These are phyloP conservation scores for Graphiopsis chlorocephala DNA, from an alignment of 2,329 filamentous ascomycete species.

Conservation along the genomic window DNA sequence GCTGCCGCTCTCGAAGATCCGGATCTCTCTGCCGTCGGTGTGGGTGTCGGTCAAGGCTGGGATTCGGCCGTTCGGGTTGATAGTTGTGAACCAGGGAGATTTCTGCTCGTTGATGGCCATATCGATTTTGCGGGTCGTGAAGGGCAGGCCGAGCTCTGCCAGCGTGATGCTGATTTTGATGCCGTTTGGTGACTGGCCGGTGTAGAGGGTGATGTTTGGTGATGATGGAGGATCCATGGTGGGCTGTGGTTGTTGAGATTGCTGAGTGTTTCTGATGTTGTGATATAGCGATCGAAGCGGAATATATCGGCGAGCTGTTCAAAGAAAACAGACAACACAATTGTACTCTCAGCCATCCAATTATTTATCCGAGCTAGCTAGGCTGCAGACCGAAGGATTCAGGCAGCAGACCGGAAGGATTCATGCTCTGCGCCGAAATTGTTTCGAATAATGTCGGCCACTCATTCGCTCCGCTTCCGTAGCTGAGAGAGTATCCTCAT, in stretches of 20 bases:
- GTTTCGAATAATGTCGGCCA: not conserved
- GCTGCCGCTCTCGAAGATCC: slow-evolving; percentile 53
- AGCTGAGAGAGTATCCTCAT: not conserved
- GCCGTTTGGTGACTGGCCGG: slow-evolving; percentile 77
- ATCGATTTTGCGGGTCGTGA: slow-evolving; percentile 69
- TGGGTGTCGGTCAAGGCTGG: slow-evolving; percentile 73
- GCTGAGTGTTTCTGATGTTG: not conserved
- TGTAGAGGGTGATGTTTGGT: slow-evolving; percentile 69
- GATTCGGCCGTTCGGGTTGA: slow-evolving; percentile 89
- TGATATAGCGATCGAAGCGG: not conserved
- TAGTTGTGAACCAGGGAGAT: slow-evolving; percentile 78
- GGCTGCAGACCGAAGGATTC: not conserved
- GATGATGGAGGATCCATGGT: not conserved
- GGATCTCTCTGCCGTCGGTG: slow-evolving; percentile 61
- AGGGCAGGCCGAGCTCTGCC: slow-evolving; percentile 74
- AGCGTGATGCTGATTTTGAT: slow-evolving; percentile 82
- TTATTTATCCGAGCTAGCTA: not conserved
- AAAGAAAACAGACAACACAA: not conserved
- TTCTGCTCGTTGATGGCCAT: slow-evolving; percentile 71
- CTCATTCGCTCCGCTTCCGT: not conserved
- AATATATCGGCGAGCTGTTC: not conserved
- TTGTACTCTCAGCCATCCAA: not conserved
- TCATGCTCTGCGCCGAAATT: not conserved
- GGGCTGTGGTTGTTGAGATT: not conserved
- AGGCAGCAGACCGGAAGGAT: not conserved